Evolutionary conservation across 305 asterid genomes (phyloP), one percentile per base, ranked within the genome.

Genomic region (Lippia alba): DNA sequence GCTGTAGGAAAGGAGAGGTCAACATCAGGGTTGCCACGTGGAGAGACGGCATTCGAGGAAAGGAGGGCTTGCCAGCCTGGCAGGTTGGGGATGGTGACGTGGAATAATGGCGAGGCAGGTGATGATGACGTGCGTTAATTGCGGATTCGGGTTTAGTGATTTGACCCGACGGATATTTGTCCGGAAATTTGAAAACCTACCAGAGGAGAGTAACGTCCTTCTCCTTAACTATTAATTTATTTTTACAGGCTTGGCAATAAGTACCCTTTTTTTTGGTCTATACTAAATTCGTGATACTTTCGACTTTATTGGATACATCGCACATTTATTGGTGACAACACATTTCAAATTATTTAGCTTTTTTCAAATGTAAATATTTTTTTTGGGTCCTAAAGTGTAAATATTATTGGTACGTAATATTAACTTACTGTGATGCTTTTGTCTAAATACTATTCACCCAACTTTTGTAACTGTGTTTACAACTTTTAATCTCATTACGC

Each of bases 21-120:
- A 24, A 65, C 56, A 64, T 75, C 73, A 9, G 8, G 1, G 9
- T 4, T 39, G 66, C 19, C 82, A 67, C 80, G 83, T 84, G 90
- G 78, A 11, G 3, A 8, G 2, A 0, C 2, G 1, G 9, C 0
- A 81, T 64, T 79, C 82, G 85, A 9, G 0, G 1, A 0, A 10
- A 12, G 9, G 24, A 36, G 64, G 40, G 14, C 10, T 32, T 40
- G 81, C 91, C 92, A 87, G 90, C 82, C 85, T 84, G 89, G 91
- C 73, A 14, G 64, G 20, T 11, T 24, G 17, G 12, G 54, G 9
- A 24, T 30, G 63, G 48, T 77, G 82, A 77, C 79, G 74, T 81
- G 84, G 86, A 44, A 50, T 60, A 14, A 54, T 18, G 14, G 70
- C 70, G 8, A 19, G 19, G 77, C 73, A 44, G 53, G n/a, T 70